A percentile compares a stretch with the other conserved stretches of the same genome.
These are phyloP conservation scores for Stachybotrys chartarum DNA, from an alignment of 2,329 filamentous ascomycete species.

Conservation along the genomic window DNA sequence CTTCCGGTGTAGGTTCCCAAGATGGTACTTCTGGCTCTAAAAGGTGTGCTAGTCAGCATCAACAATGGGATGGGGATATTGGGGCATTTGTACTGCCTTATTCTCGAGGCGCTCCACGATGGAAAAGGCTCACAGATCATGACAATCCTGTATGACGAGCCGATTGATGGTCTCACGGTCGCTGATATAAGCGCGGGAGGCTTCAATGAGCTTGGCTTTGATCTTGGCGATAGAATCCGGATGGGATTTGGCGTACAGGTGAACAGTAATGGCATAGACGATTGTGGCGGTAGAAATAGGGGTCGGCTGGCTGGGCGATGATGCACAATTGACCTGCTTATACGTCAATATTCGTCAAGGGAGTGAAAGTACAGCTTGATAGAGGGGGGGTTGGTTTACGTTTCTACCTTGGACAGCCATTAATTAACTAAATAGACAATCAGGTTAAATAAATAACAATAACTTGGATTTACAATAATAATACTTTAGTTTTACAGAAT, in stretches of 20 bases:
- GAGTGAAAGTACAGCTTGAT: too few species aligned
- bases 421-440: too few species aligned
- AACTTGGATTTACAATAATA: too few species aligned
- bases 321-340: not conserved
- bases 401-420: too few species aligned
- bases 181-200: slow-evolving; percentile 61
- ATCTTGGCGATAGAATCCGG: slow-evolving; percentile 57
- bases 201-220: slow-evolving; percentile 66
- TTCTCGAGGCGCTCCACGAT: slow-evolving; percentile 68
- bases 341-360: too few species aligned
- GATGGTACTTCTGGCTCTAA: slow-evolving; percentile 53
- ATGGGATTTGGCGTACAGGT: slow-evolving; percentile 63
- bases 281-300: slow-evolving; percentile 28
- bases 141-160: slow-evolving; percentile 71
- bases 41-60: slow-evolving; percentile 2
- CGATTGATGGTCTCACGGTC: slow-evolving; percentile 65
- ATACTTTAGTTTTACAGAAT: too few species aligned
- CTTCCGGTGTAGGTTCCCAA: slow-evolving; percentile 67
- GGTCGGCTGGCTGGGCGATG: not conserved
- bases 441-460: too few species aligned
- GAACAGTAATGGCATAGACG: slow-evolving; percentile 64
- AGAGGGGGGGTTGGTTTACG: too few species aligned
- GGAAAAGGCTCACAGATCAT: slow-evolving; percentile 62
- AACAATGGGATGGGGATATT: not conserved
- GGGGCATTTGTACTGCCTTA: slow-evolving; percentile 42